Evolutionary conservation across 148 eudicot genomes (phyloP).

Genomic region (Persicaria maculosa): DNA sequence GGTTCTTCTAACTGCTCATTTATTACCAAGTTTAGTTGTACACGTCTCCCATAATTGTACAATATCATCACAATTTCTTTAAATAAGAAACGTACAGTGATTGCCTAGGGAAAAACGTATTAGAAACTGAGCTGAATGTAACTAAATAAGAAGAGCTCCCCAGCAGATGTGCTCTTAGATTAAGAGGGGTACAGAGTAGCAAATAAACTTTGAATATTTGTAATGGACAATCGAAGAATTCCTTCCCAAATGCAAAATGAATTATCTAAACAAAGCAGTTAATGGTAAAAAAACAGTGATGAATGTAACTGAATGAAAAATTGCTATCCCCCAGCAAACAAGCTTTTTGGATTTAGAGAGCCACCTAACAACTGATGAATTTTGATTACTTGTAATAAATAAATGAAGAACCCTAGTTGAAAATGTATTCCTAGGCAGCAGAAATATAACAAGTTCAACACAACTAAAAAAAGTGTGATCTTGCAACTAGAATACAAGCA

Average conservation of each 20-base stretch:
- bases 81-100: neutral
- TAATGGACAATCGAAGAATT: neutral
- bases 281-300: neutral
- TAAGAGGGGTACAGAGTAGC: neutral
- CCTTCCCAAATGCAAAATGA: neutral
- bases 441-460: neutral
- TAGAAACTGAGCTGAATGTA: neutral
- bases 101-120: neutral
- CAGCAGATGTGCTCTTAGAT: neutral
- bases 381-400: too few relatives aligned
- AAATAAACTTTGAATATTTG: neutral
- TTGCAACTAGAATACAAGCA: neutral
- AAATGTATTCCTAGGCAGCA: neutral
- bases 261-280: neutral
- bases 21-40: neutral
- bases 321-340: too few relatives aligned
- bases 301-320: too few relatives aligned
- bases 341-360: too few relatives aligned
- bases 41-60: neutral
- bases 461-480: too few relatives aligned
- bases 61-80: neutral
- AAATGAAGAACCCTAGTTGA: too few relatives aligned
- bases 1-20: too few relatives aligned
- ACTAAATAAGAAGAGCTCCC: neutral
- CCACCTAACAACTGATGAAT: too few relatives aligned